Percentiles rank a stretch among this genome's conserved stretches.
These are phyloP conservation scores for Ceratocystis huliohia DNA, from an alignment of 2,329 filamentous ascomycete species.

Conservation along the genomic window DNA sequence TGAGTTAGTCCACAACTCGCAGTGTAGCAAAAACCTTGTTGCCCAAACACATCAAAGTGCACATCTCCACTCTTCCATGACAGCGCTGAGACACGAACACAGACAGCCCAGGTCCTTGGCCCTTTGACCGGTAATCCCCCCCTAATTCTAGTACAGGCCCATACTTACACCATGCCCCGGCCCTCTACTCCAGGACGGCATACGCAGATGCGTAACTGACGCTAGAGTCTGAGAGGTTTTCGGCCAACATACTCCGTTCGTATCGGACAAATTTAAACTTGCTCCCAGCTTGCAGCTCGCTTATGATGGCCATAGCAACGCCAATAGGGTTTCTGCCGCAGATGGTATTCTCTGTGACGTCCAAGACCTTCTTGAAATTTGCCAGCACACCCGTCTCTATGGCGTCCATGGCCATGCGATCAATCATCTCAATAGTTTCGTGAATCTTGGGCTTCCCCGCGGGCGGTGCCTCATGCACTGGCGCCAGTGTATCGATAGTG, in stretches of 20 bases:
- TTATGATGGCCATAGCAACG: constrained; percentile 77
- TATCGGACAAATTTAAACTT: constrained; percentile 74
- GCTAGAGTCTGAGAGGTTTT: constrained; percentile 58
- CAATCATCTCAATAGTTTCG: constrained; percentile 70
- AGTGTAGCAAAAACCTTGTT: background rate
- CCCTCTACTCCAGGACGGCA: constrained; percentile 33
- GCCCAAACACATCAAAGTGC: background rate
- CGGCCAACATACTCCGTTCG: constrained; percentile 67
- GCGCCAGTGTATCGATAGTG: constrained; percentile 31
- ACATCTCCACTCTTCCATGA: background rate
- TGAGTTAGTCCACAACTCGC: background rate
- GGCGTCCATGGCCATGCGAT: constrained; percentile 70
- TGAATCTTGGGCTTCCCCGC: constrained; percentile 47
- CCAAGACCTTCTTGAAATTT: constrained; percentile 55
- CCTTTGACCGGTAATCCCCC: too few species aligned
- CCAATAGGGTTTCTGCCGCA: constrained; percentile 94
- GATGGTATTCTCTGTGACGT: constrained; percentile 73
- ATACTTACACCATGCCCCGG: background rate
- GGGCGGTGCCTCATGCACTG: constrained; percentile 25
- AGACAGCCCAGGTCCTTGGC: background rate
- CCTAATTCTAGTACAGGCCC: background rate
- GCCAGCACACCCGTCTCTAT: constrained; percentile 65
- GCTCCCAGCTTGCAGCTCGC: constrained; percentile 43
- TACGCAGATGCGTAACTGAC: constrained; percentile 94
- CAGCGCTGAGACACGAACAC: background rate